These are phyloP conservation scores for Scutellaria barbata DNA, from an alignment of 257 asterid genomes.

Conservation along the genomic window DNA sequence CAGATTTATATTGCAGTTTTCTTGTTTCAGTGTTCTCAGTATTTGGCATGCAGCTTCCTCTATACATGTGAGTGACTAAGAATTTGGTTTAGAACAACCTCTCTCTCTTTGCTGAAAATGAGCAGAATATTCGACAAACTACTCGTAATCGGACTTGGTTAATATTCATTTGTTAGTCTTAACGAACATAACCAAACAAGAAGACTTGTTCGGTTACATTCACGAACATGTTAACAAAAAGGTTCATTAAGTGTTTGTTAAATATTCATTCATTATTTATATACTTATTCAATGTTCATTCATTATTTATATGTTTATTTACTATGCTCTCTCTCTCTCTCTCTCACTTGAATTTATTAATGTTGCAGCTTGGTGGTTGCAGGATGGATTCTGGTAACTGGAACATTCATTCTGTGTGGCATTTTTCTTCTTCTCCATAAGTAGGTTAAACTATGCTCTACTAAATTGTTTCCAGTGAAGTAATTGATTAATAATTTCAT, in stretches of 20 bases:
- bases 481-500: neutral
- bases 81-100: constrained; percentile 8
- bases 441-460: constrained; percentile 37
- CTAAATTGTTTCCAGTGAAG: neutral
- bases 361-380: constrained; percentile 74
- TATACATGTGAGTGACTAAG: constrained; percentile 72
- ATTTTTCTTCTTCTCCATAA: constrained; percentile 87
- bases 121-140: no score
- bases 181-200: no score
- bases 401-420: constrained; percentile 81
- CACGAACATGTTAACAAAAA: no score
- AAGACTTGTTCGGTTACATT: no score
- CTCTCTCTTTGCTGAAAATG: neutral
- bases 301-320: no score
- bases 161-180: no score
- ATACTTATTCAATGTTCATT: no score
- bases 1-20: constrained; percentile 8
- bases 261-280: no score
- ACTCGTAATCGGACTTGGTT: no score
- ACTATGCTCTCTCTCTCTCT: constrained; percentile 6
- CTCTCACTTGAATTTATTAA: constrained; percentile 25
- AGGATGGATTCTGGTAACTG: constrained; percentile 93
- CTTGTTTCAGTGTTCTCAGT: constrained; percentile 67
- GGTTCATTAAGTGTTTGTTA: no score
- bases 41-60: constrained; percentile 71